phyloP scores from a whole-genome alignment of 2,329 filamentous ascomycete genomes.

The Aschersonia sp. region DNA sequence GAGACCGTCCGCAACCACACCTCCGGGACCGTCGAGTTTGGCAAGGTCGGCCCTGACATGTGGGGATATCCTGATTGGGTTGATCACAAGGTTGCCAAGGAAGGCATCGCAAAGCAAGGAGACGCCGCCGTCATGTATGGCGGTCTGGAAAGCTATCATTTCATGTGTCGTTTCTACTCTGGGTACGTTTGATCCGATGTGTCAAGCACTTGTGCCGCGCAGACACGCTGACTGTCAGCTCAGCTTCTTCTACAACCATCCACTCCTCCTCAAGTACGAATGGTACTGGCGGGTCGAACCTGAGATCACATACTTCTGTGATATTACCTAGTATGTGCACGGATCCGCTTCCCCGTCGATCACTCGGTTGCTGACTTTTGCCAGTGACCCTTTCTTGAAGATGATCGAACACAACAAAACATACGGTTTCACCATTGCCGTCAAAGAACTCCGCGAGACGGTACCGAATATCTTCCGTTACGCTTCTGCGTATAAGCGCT shows the following conservation, averaged over 20 bases:
- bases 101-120: slow-evolving; percentile 92
- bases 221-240: slow-evolving; percentile 2
- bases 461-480: slow-evolving; percentile 98
- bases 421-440: slow-evolving; percentile 96
- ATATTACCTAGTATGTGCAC: slow-evolving; percentile 75
- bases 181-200: slow-evolving; percentile 42
- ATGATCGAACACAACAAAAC: slow-evolving; percentile 96
- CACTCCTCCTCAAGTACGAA: slow-evolving; percentile 87
- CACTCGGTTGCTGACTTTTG: background rate
- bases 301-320: slow-evolving; percentile 99
- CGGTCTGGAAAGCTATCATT: slow-evolving; percentile 95
- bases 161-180: slow-evolving; percentile 99
- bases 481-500: slow-evolving; percentile 91
- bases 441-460: slow-evolving; percentile 94
- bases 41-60: slow-evolving; percentile 77
- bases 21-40: slow-evolving; percentile 78
- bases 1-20: slow-evolving; percentile 80
- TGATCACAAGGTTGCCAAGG: slow-evolving; percentile 81
- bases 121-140: slow-evolving; percentile 98
- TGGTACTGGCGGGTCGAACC: slow-evolving; percentile 99
- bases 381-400: slow-evolving; percentile 70
- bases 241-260: slow-evolving; percentile 93
- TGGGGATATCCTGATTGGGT: slow-evolving; percentile 98
- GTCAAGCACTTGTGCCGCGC: background rate
- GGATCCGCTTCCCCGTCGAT: background rate